Conservation (phyloP, 2,329 filamentous ascomycete species). For the Penicillium decumbens region DNA sequence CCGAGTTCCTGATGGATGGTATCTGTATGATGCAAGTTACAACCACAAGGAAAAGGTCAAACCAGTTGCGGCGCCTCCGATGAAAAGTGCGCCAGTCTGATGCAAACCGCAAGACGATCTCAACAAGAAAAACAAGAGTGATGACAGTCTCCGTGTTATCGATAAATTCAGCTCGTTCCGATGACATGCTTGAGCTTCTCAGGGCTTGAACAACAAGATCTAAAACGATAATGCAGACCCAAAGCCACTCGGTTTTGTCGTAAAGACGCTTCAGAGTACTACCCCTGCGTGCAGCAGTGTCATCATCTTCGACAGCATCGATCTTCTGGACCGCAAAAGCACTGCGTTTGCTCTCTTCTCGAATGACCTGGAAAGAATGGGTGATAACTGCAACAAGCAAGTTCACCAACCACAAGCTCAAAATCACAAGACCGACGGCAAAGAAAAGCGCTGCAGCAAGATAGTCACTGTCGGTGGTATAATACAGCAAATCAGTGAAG, state of each 20-base stretch:
- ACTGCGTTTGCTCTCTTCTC: constrained; percentile 90
- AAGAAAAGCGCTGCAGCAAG: constrained; percentile 76
- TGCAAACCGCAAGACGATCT: constrained; percentile 74
- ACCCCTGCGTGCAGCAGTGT: constrained; percentile 27
- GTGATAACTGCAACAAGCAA: constrained; percentile 94
- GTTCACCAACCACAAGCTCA: constrained; percentile 96
- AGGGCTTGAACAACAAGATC: constrained; percentile 75
- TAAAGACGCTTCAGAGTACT: constrained; percentile 65
- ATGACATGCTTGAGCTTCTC: constrained; percentile 71
- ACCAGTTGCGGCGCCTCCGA: constrained; percentile 65
- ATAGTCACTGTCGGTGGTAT: constrained; percentile 87
- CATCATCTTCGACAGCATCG: constrained; percentile 44
- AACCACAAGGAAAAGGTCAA: constrained; percentile 75
- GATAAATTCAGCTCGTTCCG: constrained; percentile 59
- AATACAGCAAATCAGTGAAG: constrained; percentile 91
- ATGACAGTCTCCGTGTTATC: constrained; percentile 67
- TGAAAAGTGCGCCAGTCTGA: constrained; percentile 80
- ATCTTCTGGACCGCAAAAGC: constrained; percentile 78
- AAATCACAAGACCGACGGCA: constrained; percentile 70
- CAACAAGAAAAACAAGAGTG: constrained; percentile 71
- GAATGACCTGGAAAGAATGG: constrained; percentile 95
- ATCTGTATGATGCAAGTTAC: constrained; percentile 81
- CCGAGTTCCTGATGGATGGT: constrained; percentile 69
- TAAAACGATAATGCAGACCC: constrained; percentile 74
- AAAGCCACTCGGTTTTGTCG: constrained; percentile 67